Percentiles rank a stretch among this genome's conserved stretches.
Conservation (phyloP, 805 yeast genomes). For the Pichia heedii region DNA sequence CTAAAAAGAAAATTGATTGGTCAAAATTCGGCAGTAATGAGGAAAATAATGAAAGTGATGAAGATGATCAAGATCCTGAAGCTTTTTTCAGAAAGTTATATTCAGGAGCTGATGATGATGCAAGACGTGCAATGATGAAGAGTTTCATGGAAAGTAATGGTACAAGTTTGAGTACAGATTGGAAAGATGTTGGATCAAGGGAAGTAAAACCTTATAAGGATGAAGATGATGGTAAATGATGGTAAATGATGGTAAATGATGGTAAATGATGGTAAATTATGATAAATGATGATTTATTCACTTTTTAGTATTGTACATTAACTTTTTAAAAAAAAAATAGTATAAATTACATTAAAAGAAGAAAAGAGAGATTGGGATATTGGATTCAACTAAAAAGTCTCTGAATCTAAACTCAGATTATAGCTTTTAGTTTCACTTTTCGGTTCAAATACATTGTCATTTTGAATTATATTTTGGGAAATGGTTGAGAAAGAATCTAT, state of each 20-base stretch:
- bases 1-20: slow-evolving; percentile 64
- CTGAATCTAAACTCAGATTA: slow-evolving; percentile 10
- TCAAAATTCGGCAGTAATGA: slow-evolving; percentile 34
- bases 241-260: not conserved
- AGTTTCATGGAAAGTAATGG: slow-evolving; percentile 91
- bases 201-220: slow-evolving; percentile 32
- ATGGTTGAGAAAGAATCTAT: not conserved
- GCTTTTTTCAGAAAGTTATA: slow-evolving; percentile 71
- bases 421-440: not conserved
- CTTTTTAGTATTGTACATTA: too few species aligned
- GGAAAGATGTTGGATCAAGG: slow-evolving; percentile 74
- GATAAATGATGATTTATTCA: not conserved
- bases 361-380: too few species aligned
- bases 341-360: too few species aligned
- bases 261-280: too few species aligned
- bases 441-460: not conserved
- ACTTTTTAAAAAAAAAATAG: too few species aligned
- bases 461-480: not conserved
- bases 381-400: slow-evolving; percentile 2
- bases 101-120: slow-evolving; percentile 76
- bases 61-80: slow-evolving; percentile 42
- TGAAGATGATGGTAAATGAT: not conserved
- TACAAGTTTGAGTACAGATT: slow-evolving; percentile 84
- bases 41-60: slow-evolving; percentile 32
- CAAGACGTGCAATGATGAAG: slow-evolving; percentile 92